Base-by-base conservation (phyloP, 108 stramenopile species). In the Pseudonitzschia delicatissima region DNA sequence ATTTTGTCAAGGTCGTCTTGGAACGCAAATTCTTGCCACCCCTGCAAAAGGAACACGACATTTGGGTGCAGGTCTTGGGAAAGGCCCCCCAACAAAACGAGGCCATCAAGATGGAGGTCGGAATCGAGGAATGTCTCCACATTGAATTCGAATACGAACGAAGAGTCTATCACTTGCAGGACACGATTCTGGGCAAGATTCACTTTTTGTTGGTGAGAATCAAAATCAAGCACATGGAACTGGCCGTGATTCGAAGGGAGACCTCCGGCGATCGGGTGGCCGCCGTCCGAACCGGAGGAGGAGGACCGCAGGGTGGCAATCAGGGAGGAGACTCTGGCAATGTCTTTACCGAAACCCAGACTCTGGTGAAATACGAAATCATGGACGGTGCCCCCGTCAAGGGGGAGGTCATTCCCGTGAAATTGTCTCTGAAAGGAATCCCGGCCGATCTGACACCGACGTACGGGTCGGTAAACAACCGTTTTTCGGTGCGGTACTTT, bases 321-420 rank as follows among this genome's bases (percentile, higher is more conserved):
- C 61, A 67, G 18, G 77, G 60, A 17, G 77, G 71, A 50, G 67
- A 57, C n/a, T 45, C 40, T 37, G 40, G 60, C 9, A 95, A 94
- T 70, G 77, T 89, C 29, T 85, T 90, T 71, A 98, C 95, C 32
- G 99, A 99, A 68, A 96, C 94, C 8, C 97, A 99, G 71, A 98
- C 96, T 2, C 66, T 99, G 66, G 79, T 87, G 57, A 99, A 98
- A 70, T 98, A 93, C 75, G 99, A 99, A 73, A 95, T 99, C 62
- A 99, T 99, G 99, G 99, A 99, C 79, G 99, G 99, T 12, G 96
- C 96, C 15, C 99, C 99, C 1, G 96, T 97, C 57, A 94, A 95
- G 70, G 96, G 92, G 33, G 91, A 92, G 78, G 66, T 83, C 29
- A 91, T 91, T 63, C 91, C 93, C 9, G 92, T 95, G n/a, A 82